Percentiles rank a stretch among this genome's conserved stretches.
These are phyloP conservation scores for Hypoxylon subgilvum DNA, from an alignment of 495 filamentous ascomycete genomes.

Conservation along the genomic window DNA sequence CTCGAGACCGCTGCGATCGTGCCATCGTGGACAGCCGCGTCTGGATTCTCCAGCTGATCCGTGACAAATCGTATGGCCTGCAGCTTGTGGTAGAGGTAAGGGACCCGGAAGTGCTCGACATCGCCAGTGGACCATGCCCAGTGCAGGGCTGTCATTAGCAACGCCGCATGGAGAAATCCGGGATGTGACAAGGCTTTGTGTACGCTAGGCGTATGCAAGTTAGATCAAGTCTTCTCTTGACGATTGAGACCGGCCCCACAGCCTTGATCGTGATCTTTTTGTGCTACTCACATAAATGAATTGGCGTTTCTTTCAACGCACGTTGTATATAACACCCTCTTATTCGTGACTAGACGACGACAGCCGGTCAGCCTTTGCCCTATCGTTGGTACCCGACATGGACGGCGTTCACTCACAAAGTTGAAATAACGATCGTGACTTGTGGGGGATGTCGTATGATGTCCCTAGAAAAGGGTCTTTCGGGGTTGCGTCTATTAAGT, in stretches of 20 bases:
- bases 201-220: constrained; percentile 33
- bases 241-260: constrained; percentile 12
- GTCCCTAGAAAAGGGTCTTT: constrained; percentile 41
- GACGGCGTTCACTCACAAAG: constrained; percentile 36
- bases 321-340: constrained; percentile 35
- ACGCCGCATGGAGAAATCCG: constrained; percentile 43
- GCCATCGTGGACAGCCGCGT: constrained; percentile 42
- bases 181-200: constrained; percentile 44
- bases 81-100: constrained; percentile 44
- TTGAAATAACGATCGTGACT: constrained; percentile 41
- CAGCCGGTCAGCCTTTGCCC: constrained; percentile 18
- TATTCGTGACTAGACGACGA: constrained; percentile 33
- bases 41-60: constrained; percentile 40
- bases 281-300: constrained; percentile 41
- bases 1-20: constrained; percentile 47
- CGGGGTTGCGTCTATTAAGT: constrained; percentile 24
- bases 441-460: constrained; percentile 40
- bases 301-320: constrained; percentile 38
- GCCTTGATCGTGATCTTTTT: constrained; percentile 5
- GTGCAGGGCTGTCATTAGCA: constrained; percentile 43
- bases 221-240: constrained; percentile 13
- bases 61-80: constrained; percentile 47
- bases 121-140: constrained; percentile 44
- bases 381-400: constrained; percentile 3
- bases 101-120: constrained; percentile 42